A percentile compares a stretch with the other conserved stretches of the same genome.
Evolutionary conservation across 805 yeast genomes (phyloP).

Genomic region (Wickerhamomyces silvicola): DNA sequence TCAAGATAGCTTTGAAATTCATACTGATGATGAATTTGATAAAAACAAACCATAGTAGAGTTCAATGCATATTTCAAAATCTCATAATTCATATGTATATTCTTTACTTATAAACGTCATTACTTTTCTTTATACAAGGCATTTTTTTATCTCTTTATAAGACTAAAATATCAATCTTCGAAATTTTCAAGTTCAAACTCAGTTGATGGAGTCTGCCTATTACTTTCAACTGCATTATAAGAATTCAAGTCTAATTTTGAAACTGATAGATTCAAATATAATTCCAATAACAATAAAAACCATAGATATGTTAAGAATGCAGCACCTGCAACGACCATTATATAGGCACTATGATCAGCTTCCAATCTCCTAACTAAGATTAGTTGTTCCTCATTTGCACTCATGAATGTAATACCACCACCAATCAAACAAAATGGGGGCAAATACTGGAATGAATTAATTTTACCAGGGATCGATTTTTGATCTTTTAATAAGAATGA

Average conservation of each 20-base stretch:
- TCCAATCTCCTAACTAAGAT: slow-evolving; percentile 61
- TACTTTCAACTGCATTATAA: slow-evolving; percentile 8
- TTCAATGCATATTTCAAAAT: too few relatives aligned
- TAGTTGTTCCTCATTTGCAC: slow-evolving; percentile 88
- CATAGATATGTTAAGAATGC: slow-evolving; percentile 68
- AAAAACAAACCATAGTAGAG: too few relatives aligned
- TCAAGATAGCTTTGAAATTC: slow-evolving; percentile 18
- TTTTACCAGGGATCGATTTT: slow-evolving; percentile 35
- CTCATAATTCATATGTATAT: too few relatives aligned
- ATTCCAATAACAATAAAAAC: slow-evolving; percentile 51
- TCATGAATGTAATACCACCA: slow-evolving; percentile 81
- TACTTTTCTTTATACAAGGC: too few relatives aligned
- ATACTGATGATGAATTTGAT: slow-evolving; percentile 15
- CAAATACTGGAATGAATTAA: slow-evolving; percentile 75
- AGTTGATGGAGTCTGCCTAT: slow-evolving; percentile 7
- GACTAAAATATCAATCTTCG: too few relatives aligned
- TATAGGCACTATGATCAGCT: slow-evolving; percentile 81
- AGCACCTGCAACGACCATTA: slow-evolving; percentile 61
- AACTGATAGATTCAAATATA: slow-evolving; percentile 42
- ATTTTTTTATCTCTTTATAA: too few relatives aligned
- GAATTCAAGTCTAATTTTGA: slow-evolving; percentile 5
- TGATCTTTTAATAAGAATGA: slow-evolving; percentile 67
- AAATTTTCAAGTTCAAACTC: slow-evolving; percentile 20
- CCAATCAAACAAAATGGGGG: slow-evolving; percentile 76
- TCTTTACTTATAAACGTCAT: too few relatives aligned